Base-by-base conservation (phyloP, 345 rosid species). In the Pseudoturritis turrita region DNA sequence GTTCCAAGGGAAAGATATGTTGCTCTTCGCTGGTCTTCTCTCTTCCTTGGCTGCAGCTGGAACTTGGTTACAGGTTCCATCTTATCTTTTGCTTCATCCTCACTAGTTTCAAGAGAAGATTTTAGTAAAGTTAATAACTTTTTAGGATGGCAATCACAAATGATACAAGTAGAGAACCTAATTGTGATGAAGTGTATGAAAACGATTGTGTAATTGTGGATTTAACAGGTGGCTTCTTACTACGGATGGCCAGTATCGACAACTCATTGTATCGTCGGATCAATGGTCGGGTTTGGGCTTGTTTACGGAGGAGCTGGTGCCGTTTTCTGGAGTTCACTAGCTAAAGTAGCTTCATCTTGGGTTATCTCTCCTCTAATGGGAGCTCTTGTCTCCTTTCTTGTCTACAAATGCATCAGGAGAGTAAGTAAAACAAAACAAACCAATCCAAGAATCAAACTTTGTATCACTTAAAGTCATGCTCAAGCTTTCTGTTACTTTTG, bases 181-280 rank as follows among this genome's bases (percentile, higher is more conserved):
- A 69, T 13, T n/a, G 21, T 21, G 17, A 2, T 22, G 51, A 52
- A 43, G 23, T 65, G 60, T 17, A 10, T 50, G 22, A 69, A 45
- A 29, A 45, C 9, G 17, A 35, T 54, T 45, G 8, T 26, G 53
- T 37, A 29, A 41, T 15, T 47, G 39, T 39, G 17, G 47, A 56
- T 1, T 0, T 23, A 7, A 21, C 85, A 91, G 98, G 90, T 94
- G 14, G 91, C 98, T 6, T 94, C 98, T 13, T 94, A 85, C 72
- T 94, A 71, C 62, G 97, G 98, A 15, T 91, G 87, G 94, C 99
- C 99, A 22, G 98, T 95, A 77, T 95, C 99, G 2, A 95, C 99
- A 49, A 95, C 99, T 7, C 98, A 95, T 76, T 95, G 98, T 72
- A 91, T 91, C 18, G 88, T 95, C 5, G 99, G 98, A 78, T 87